Percentiles rank a stretch among this genome's conserved stretches.
These are phyloP conservation scores for Penicillium arizonense DNA, from an alignment of 495 filamentous ascomycete genomes.

Conservation along the genomic window DNA sequence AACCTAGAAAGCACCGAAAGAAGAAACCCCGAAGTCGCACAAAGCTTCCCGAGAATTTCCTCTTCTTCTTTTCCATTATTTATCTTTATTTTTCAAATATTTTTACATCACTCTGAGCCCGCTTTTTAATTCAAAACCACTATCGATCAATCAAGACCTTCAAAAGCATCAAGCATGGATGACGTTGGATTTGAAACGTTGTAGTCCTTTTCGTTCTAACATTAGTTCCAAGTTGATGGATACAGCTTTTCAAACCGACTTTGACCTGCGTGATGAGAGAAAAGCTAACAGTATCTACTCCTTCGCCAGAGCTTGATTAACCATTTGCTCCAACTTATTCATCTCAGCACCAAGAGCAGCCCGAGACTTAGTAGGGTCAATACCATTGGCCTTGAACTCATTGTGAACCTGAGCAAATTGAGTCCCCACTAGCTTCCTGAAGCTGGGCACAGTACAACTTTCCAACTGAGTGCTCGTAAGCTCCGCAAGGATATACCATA, in stretches of 20 bases:
- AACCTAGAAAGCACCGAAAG: too few species aligned
- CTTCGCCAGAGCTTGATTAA: slow-evolving; percentile 24
- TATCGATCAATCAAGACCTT: too few species aligned
- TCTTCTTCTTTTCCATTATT: not conserved
- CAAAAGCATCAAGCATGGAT: too few species aligned
- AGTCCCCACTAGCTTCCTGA: slow-evolving; percentile 28
- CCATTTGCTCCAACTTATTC: slow-evolving; percentile 34
- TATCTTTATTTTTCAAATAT: not conserved
- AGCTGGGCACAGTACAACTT: slow-evolving; percentile 37
- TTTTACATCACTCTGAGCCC: too few species aligned
- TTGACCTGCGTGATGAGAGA: too few species aligned
- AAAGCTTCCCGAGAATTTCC: too few species aligned
- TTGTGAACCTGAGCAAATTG: slow-evolving; percentile 33
- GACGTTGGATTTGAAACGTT: too few species aligned
- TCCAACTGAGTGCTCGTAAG: slow-evolving; percentile 37
- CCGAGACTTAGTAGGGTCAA: slow-evolving; percentile 29
- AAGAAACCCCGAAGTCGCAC: too few species aligned
- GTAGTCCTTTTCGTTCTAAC: too few species aligned
- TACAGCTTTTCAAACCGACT: too few species aligned
- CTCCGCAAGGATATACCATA: slow-evolving; percentile 40
- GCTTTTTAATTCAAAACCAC: too few species aligned
- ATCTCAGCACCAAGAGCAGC: slow-evolving; percentile 30
- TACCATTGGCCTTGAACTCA: slow-evolving; percentile 28
- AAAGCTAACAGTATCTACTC: slow-evolving; percentile 10
- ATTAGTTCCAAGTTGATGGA: too few species aligned